phyloP scores from a whole-genome alignment of 2,329 filamentous ascomycete species.

The Cordyceps javanica region DNA sequence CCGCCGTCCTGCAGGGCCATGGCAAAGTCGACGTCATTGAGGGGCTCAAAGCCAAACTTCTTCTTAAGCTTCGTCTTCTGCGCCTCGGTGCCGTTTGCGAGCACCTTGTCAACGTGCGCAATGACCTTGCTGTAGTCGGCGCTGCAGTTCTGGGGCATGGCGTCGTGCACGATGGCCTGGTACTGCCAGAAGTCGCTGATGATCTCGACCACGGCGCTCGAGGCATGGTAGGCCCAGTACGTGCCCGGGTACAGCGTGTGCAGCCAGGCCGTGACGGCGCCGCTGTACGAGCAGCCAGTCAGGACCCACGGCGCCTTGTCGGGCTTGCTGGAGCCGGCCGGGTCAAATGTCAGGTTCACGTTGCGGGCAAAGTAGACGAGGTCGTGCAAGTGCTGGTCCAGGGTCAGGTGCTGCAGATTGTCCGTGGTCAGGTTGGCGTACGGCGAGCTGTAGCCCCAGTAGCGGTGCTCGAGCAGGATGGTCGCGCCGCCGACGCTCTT shows the following conservation, averaged over 20 bases:
- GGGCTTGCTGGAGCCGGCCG: slow-evolving; percentile 46
- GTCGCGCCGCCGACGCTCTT: slow-evolving; percentile 63
- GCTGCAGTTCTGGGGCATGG: slow-evolving; percentile 53
- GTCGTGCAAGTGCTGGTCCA: slow-evolving; percentile 71
- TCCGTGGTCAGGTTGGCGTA: slow-evolving; percentile 54
- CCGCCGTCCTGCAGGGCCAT: slow-evolving; percentile 24
- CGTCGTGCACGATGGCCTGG: slow-evolving; percentile 39
- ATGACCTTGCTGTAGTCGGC: slow-evolving; percentile 49
- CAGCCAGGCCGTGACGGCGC: slow-evolving; percentile 67
- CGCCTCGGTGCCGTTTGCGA: slow-evolving; percentile 29
- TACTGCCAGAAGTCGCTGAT: slow-evolving; percentile 67
- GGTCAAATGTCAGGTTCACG: slow-evolving; percentile 61
- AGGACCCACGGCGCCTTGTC: slow-evolving; percentile 63
- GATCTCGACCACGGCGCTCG: slow-evolving; percentile 68
- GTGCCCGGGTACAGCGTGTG: slow-evolving; percentile 68
- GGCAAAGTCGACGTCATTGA: slow-evolving; percentile 40
- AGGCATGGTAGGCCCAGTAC: slow-evolving; percentile 70
- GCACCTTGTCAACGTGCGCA: slow-evolving; percentile 41
- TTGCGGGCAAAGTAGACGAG: slow-evolving; percentile 69
- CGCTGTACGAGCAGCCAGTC: slow-evolving; percentile 76
- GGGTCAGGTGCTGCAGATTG: slow-evolving; percentile 69
- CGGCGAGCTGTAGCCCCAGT: slow-evolving; percentile 71
- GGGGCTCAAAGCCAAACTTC: slow-evolving; percentile 28
- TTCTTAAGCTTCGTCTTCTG: slow-evolving; percentile 32
- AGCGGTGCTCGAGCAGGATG: slow-evolving; percentile 71